Evolutionary conservation across 257 asterid genomes (phyloP).

Genomic region (Coffea eugenioides): DNA sequence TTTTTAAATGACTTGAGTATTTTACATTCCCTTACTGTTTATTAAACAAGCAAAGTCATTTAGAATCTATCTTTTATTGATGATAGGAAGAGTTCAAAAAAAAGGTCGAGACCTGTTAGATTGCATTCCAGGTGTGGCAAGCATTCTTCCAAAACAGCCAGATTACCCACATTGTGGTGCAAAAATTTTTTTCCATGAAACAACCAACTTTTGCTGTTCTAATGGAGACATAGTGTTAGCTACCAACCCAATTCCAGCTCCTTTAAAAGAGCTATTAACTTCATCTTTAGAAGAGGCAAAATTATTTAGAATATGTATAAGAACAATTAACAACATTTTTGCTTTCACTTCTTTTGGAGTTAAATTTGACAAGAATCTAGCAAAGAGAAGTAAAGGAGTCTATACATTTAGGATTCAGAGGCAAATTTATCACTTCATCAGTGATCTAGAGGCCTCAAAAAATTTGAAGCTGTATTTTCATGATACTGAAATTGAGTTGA

Average conservation of each 20-base stretch:
- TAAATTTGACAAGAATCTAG: not conserved
- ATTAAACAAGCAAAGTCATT: no score
- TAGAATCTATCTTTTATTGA: no score
- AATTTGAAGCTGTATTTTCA: not conserved
- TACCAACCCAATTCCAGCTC: not conserved
- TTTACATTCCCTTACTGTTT: no score
- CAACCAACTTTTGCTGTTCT: not conserved
- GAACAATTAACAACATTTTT: not conserved
- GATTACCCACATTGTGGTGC: not conserved
- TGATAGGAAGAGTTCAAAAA: no score
- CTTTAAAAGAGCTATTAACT: not conserved
- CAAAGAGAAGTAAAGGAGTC: not conserved
- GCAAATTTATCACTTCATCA: not conserved
- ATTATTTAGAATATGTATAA: not conserved
- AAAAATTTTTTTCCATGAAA: not conserved
- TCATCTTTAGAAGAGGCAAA: not conserved
- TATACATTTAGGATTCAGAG: not conserved
- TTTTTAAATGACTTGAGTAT: no score
- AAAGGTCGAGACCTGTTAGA: no score
- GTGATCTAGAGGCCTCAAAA: not conserved
- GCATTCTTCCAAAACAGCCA: no score
- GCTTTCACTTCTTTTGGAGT: no score
- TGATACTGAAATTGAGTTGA: not conserved
- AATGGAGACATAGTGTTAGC: not conserved
- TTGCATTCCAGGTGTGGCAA: no score